phyloP scores from a whole-genome alignment of 495 filamentous ascomycete genomes.

The Articulospora tetracladia region DNA sequence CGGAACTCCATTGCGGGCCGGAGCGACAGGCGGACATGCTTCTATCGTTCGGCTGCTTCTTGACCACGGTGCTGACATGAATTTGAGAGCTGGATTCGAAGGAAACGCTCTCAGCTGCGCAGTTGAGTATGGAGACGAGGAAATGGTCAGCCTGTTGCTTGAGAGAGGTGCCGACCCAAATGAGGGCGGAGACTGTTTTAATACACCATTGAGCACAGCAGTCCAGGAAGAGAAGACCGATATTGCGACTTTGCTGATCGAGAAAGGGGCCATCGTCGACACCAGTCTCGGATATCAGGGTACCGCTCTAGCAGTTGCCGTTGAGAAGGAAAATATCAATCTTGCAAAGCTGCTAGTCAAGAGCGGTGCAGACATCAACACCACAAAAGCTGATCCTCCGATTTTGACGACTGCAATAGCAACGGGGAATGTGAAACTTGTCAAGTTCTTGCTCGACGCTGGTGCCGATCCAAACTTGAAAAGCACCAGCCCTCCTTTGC shows the following conservation, averaged over 20 bases:
- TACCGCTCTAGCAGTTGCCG: neutral
- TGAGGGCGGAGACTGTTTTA: neutral
- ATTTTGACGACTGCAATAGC: neutral
- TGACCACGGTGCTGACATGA: slow-evolving; percentile 10
- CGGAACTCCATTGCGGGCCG: neutral
- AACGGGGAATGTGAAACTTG: neutral
- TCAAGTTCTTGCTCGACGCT: slow-evolving; percentile 1
- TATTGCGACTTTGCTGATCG: neutral
- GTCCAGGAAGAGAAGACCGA: neutral
- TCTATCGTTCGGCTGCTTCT: slow-evolving; percentile 8
- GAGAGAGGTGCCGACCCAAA: slow-evolving; percentile 21
- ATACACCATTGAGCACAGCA: neutral
- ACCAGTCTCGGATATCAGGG: neutral
- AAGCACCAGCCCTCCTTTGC: neutral
- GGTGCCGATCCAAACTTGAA: neutral
- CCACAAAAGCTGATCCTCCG: neutral
- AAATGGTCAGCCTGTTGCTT: slow-evolving; percentile 21
- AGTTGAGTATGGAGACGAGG: slow-evolving; percentile 17
- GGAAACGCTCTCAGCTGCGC: slow-evolving; percentile 28
- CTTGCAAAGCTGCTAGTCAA: neutral
- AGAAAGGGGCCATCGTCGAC: neutral
- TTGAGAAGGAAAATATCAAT: neutral
- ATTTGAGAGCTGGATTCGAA: slow-evolving; percentile 2
- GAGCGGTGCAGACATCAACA: neutral
- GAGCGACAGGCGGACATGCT: neutral